Evolutionary conservation across 2,329 filamentous ascomycete genomes (phyloP), one percentile per base, ranked within the genome.

Genomic region (Calonectria hawksworthii): DNA sequence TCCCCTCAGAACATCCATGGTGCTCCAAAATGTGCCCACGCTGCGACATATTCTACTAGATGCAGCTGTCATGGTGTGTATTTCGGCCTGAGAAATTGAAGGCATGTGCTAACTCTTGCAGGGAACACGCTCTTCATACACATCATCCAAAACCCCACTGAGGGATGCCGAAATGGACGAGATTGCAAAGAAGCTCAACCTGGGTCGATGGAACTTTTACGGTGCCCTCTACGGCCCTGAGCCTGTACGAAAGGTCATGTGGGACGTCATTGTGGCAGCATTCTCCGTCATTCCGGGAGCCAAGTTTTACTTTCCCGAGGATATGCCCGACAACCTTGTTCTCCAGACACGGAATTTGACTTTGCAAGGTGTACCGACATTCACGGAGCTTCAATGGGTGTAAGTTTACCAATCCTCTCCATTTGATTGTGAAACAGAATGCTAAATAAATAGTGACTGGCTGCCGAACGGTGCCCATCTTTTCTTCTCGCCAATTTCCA

Each of bases 171-270:
- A 80, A 6, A 67, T 80, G 0, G 74, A 80, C 2, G 72, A 65
- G 0, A 79, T 80, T 8, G 76, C 78, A 0, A 47, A 76, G 4
- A 80, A 79, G 9, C 28, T 80, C 2, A 80, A 78, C 8, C 41
- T 80, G 0, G 78, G 78, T 0, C 71, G 78, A 0, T 80, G 78
- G 78, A 80, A 80, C 61, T 80, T 80, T 26, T 80, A 80, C 5
- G 78, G 78, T 2, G 78, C 78, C 0, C 72, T 80, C 0, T 80
- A 80, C 1, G 78, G 78, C 4, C 78, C 78, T 0, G 76, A 80
- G 0, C 78, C 78, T 0, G 72, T 80, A 1, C 18, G 78, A 21
- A 74, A 75, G 2, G 78, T 54, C 1, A 77, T 80, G 71, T 77
- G 75, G 74, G 21, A 68, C 5, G 77, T 79, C 0, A 70, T 80